Evolutionary conservation across 257 asterid genomes (phyloP).

Genomic region (Przewalskia tangutica): DNA sequence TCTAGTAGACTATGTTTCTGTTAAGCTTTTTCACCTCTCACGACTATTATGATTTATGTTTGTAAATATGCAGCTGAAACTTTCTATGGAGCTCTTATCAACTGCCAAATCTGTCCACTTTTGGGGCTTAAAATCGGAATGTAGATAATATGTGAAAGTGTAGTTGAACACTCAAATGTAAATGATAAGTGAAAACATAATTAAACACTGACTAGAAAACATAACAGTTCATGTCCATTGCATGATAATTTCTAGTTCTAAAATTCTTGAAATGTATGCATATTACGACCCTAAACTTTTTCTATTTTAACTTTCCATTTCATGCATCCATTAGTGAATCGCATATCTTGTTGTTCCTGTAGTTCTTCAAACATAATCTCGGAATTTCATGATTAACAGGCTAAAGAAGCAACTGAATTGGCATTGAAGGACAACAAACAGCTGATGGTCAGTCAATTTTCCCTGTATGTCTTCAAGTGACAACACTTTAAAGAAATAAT

Average conservation of each 20-base stretch:
- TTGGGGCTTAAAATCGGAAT: neutral
- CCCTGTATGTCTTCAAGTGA: constrained; percentile 1
- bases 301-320: neutral
- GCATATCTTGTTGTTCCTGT: neutral
- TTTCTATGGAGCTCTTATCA: neutral
- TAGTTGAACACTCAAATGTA: neutral
- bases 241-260: neutral
- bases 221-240: neutral
- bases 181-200: neutral
- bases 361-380: neutral
- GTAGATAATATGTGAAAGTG: neutral
- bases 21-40: neutral
- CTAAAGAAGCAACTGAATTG: constrained; percentile 60
- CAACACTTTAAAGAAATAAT: constrained; percentile 14
- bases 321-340: neutral
- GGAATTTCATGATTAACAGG: constrained; percentile 35
- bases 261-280: neutral
- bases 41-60: neutral
- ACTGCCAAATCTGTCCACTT: neutral
- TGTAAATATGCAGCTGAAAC: neutral
- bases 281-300: neutral
- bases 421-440: constrained; percentile 56
- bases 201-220: neutral
- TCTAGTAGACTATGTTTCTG: neutral
- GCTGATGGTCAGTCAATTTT: constrained; percentile 57